Evolutionary conservation across 2,329 filamentous ascomycete genomes (phyloP), one percentile per base, ranked within the genome.

Genomic region (Leptographium flavum): DNA sequence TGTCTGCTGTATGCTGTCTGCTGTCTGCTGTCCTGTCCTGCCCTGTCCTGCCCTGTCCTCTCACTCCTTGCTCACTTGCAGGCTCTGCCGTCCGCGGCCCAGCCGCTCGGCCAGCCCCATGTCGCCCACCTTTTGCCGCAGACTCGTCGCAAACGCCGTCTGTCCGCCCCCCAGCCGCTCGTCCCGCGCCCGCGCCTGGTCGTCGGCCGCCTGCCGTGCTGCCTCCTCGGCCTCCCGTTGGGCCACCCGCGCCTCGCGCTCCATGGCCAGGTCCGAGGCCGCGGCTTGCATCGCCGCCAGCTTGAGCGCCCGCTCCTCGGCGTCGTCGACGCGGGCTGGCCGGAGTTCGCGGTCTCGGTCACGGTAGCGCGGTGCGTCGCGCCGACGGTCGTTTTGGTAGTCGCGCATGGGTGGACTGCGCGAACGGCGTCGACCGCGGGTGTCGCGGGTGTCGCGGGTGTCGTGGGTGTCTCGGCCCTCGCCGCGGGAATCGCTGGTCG

Each of bases 231-330:
- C 74, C 22, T 76, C 78, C 17, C 88, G 64, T 1, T 76, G 76
- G 0, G 76, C 74, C 10, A 93, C 65, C 22, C 86, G 74, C 48
- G 73, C 70, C 51, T 75, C 74, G 28, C 87, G 78, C 53, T 83
- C 79, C n/a, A 67, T 58, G 54, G 90, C 83, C 40, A 93, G 66
- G 11, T 81, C 75, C 1, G 69, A 71, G 5, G 83, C 83, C 25
- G 78, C 80, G 17, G 73, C 71, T 58, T 84, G 81, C 83, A 87
- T 87, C 9, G 77, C 79, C 15, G 79, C 81, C 17, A 87, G 63
- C 57, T 78, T 84, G 22, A 73, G 71, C 13, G 78, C 76, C n/a
- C 71, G 69, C 50, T 82, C 78, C 21, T 75, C 72, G 19, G 71
- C 71, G 9, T 30, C 42, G 17, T 38, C 45, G 31, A 13, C 17